phyloP scores from a whole-genome alignment of 148 eudicot genomes.

The Amaranthus hypochondriacus region DNA sequence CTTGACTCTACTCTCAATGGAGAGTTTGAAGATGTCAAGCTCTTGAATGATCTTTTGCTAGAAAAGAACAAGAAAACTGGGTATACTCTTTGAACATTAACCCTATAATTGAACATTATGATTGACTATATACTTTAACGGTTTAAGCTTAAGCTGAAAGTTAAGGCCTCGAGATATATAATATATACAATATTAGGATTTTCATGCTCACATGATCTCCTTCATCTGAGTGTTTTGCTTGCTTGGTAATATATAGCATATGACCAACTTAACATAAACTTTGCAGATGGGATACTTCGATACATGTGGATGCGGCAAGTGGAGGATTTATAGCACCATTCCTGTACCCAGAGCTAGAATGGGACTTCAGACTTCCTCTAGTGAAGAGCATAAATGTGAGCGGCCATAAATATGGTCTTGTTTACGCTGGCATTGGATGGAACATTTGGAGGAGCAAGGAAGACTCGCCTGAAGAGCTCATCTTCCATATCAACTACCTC shows the following conservation, averaged over 20 bases:
- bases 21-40: constrained; percentile 9
- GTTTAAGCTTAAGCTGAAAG: too few relatives aligned
- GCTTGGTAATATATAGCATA: too few relatives aligned
- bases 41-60: not conserved
- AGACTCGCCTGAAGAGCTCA: constrained; percentile 33
- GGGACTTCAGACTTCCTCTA: constrained; percentile 38
- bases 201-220: too few relatives aligned
- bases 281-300: constrained; percentile 36
- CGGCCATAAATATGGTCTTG: constrained; percentile 39
- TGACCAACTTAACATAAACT: not conserved
- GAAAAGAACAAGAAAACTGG: constrained; percentile 7
- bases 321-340: constrained; percentile 41
- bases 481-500: constrained; percentile 32
- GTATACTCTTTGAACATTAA: not conserved
- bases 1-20: constrained; percentile 10
- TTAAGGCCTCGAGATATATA: too few relatives aligned
- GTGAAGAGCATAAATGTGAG: constrained; percentile 44
- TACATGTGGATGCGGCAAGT: constrained; percentile 44
- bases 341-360: constrained; percentile 35
- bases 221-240: too few relatives aligned
- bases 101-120: too few relatives aligned
- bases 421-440: constrained; percentile 39
- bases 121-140: too few relatives aligned
- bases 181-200: too few relatives aligned
- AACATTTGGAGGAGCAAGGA: constrained; percentile 32